Evolutionary conservation across 768 basidiomycete species (phyloP).

Genomic region (Cantharellus cinnabarinus): DNA sequence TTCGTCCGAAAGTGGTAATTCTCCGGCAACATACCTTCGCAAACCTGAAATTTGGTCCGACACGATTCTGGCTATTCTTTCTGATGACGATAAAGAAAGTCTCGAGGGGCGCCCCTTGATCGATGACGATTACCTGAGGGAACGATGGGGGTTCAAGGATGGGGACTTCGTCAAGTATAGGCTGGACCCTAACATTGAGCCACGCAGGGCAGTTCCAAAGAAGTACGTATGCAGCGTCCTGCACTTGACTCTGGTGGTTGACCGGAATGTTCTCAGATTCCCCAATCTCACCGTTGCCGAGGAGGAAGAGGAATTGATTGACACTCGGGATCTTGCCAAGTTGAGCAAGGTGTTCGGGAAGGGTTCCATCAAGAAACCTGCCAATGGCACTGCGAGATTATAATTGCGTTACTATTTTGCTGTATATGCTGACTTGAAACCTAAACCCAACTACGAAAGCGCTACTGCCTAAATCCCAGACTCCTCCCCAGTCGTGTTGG

Average conservation of each 20-base stretch:
- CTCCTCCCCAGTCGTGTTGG: too few relatives aligned
- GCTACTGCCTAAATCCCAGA: too few relatives aligned
- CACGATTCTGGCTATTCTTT: neutral
- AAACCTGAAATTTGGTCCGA: neutral
- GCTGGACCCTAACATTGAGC: neutral
- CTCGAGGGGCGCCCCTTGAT: neutral
- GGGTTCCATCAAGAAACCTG: neutral
- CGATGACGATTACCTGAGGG: neutral
- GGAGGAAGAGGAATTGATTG: neutral
- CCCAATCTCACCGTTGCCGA: neutral
- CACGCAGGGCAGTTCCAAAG: neutral
- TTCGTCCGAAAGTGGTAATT: neutral
- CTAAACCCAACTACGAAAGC: too few relatives aligned
- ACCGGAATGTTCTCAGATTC: neutral
- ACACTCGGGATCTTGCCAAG: neutral
- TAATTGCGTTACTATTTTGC: too few relatives aligned
- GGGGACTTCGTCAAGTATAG: neutral
- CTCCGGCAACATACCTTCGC: neutral
- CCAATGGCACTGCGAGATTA: too few relatives aligned
- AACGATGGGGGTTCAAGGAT: neutral
- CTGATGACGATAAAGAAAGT: neutral
- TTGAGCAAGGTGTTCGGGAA: neutral
- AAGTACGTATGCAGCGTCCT: neutral
- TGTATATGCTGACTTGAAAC: too few relatives aligned
- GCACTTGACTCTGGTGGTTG: neutral